Percentiles rank a stretch among this genome's conserved stretches.
Evolutionary conservation across 768 basidiomycete genomes (phyloP).

Genomic region (Boletus rufocinnamomeus): DNA sequence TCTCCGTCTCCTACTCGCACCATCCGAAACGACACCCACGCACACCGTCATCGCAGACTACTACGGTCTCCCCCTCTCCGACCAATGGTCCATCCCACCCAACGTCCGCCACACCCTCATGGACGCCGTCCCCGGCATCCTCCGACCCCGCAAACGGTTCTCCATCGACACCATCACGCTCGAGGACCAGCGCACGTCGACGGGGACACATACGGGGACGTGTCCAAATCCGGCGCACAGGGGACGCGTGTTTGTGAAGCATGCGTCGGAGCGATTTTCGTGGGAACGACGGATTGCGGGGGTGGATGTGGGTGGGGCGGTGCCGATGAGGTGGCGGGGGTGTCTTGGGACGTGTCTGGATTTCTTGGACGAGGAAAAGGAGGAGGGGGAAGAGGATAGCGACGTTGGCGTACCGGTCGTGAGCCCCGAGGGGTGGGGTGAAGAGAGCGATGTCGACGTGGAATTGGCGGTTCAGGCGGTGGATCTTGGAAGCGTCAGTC

Average conservation of each 20-base stretch:
- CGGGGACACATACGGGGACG: constrained; percentile 31
- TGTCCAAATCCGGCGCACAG: constrained; percentile 45
- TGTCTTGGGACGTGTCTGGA: constrained; percentile 64
- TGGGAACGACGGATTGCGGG: constrained; percentile 63
- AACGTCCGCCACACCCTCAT: constrained; percentile 28
- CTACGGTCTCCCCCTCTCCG: constrained; percentile 35
- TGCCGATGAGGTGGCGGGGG: constrained; percentile 69
- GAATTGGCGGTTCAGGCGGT: constrained; percentile 24
- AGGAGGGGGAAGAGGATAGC: no score
- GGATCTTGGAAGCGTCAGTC: constrained; percentile 14
- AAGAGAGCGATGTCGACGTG: constrained; percentile 17
- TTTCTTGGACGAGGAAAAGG: constrained; percentile 45
- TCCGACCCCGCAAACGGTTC: constrained; percentile 27
- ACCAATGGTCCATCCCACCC: constrained; percentile 30
- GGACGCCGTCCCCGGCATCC: constrained; percentile 32
- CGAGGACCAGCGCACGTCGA: background rate
- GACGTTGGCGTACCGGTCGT: background rate
- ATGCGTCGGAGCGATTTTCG: constrained; percentile 61
- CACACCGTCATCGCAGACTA: constrained; percentile 23
- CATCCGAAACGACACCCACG: constrained; percentile 10
- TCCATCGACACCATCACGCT: constrained; percentile 9
- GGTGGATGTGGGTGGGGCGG: constrained; percentile 50
- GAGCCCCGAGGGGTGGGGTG: background rate
- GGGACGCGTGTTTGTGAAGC: constrained; percentile 49
- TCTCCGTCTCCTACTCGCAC: constrained; percentile 39